A percentile compares a stretch with the other conserved stretches of the same genome.
Conservation (phyloP, 805 yeast genomes). For the Yarrowia deformans region DNA sequence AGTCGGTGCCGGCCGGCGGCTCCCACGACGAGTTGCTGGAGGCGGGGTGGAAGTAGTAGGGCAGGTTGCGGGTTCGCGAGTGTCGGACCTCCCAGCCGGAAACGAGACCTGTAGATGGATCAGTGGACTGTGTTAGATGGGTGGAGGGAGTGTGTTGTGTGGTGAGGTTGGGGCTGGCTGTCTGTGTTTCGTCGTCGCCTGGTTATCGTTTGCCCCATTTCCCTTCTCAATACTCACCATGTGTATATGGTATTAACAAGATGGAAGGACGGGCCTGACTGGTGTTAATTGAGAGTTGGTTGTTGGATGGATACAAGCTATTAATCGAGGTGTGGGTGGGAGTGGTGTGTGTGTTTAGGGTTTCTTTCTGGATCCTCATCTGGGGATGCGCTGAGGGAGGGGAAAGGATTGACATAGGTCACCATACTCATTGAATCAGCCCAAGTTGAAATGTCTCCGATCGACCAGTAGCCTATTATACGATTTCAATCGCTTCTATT, state of each 20-base stretch:
- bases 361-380: constrained; percentile 18
- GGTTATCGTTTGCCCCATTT: no score
- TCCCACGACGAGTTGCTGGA: constrained; percentile 86
- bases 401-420: not conserved
- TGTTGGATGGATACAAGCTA: constrained; percentile 1
- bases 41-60: constrained; percentile 76
- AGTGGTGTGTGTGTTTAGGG: constrained; percentile 16
- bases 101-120: constrained; percentile 75
- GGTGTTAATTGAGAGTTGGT: not conserved
- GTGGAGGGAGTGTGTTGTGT: not conserved
- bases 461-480: no score
- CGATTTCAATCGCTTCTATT: no score
- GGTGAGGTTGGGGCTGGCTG: no score
- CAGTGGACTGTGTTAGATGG: constrained; percentile 33
- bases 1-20: constrained; percentile 84
- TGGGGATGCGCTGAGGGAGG: not conserved
- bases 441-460: no score
- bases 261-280: not conserved
- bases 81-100: constrained; percentile 80
- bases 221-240: constrained; percentile 10
- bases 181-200: no score
- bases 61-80: constrained; percentile 82
- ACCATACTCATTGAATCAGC: constrained; percentile 3
- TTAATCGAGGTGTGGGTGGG: not conserved
- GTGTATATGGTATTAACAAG: not conserved